Conservation (phyloP, 2,329 filamentous ascomycete species). For the Xylaria sp. region DNA sequence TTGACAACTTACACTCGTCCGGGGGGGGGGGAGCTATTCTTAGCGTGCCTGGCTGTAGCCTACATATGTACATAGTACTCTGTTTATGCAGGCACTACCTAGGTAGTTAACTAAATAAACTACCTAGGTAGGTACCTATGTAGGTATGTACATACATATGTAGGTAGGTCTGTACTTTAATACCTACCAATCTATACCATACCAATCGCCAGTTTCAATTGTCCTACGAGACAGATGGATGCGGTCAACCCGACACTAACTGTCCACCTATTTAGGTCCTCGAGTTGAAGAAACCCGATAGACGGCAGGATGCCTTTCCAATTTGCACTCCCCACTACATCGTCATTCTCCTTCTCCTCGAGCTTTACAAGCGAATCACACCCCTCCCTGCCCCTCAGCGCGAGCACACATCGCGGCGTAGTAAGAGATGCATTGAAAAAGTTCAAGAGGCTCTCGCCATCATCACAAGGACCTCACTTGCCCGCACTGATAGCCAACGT, state of each 20-base stretch:
- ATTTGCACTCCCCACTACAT: conserved; percentile 89
- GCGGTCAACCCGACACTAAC: not conserved
- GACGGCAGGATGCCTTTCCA: conserved; percentile 79
- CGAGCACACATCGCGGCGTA: conserved; percentile 84
- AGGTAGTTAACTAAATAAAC: too few species aligned
- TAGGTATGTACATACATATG: too few species aligned
- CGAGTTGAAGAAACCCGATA: not conserved
- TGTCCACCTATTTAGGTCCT: too few species aligned
- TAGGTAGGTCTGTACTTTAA: too few species aligned
- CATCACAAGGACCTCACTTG: conserved; percentile 76
- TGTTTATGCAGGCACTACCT: not conserved
- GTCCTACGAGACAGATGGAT: not conserved
- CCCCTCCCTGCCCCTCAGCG: conserved; percentile 84
- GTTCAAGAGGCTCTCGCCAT: conserved; percentile 83
- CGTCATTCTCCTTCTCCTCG: conserved; percentile 81
- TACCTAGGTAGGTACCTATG: not conserved
- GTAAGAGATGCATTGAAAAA: conserved; percentile 86
- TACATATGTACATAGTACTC: too few species aligned
- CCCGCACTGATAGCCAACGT: conserved; percentile 74
- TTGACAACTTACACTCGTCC: too few species aligned
- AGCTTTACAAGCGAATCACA: conserved; percentile 83
- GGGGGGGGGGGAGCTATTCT: conserved; percentile 25
- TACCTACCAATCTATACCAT: too few species aligned
- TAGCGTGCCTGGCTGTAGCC: conserved; percentile 6
- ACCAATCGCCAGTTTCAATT: not conserved